Evolutionary conservation across 2,329 filamentous ascomycete genomes (phyloP).

Genomic region (Westerdykella sp.): DNA sequence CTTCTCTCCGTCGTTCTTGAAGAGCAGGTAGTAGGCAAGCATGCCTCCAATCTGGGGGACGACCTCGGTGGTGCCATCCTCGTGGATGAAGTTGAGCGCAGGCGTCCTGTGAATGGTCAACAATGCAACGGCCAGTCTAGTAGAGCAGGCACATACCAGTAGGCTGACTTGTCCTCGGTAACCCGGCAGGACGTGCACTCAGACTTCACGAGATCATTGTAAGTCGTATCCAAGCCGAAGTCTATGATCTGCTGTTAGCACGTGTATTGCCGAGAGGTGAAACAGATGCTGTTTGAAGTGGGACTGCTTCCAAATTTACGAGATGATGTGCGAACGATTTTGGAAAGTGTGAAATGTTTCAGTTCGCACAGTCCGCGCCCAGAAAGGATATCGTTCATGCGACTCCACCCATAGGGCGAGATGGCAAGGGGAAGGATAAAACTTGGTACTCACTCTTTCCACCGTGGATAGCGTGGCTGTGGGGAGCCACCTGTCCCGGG

Average conservation of each 20-base stretch:
- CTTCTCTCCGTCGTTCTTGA: conserved; percentile 50
- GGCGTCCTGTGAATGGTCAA: conserved; percentile 46
- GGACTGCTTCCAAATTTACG: conserved; percentile 3
- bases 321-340: conserved; percentile 3
- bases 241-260: conserved; percentile 24
- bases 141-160: conserved; percentile 23
- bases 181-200: conserved; percentile 63
- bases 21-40: conserved; percentile 70
- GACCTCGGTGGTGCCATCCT: conserved; percentile 57
- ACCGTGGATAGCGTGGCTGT: conserved; percentile 31
- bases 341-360: conserved; percentile 3
- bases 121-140: neutral
- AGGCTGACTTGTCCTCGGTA: conserved; percentile 37
- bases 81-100: conserved; percentile 60
- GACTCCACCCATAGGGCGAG: conserved; percentile 60
- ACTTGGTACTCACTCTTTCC: conserved; percentile 50
- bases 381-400: conserved; percentile 43
- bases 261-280: conserved; percentile 6
- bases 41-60: conserved; percentile 53
- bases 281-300: conserved; percentile 15
- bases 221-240: conserved; percentile 58
- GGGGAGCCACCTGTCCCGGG: conserved; percentile 21
- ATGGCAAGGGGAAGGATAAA: conserved; percentile 41
- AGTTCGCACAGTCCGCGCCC: conserved; percentile 1
- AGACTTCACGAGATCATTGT: conserved; percentile 55